Percentiles rank a stretch among this genome's conserved stretches.
phyloP scores from a whole-genome alignment of 768 basidiomycete species.

The Boletus reticuloceps region DNA sequence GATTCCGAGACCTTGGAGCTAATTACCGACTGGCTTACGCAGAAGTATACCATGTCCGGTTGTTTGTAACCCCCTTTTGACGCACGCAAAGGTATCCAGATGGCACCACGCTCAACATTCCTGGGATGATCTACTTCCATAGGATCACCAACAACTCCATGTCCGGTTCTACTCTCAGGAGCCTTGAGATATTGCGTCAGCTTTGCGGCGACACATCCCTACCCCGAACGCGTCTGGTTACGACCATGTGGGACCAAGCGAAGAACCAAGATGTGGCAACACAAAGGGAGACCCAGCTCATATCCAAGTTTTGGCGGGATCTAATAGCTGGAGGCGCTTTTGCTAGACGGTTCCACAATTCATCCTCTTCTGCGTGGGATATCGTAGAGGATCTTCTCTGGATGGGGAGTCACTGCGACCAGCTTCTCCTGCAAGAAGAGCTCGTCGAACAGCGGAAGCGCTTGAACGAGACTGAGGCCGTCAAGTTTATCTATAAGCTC shows the following conservation, averaged over 20 bases:
- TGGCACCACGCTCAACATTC: constrained; percentile 5
- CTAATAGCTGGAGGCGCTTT: constrained; percentile 4
- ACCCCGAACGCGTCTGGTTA: constrained; percentile 33
- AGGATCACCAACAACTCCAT: constrained; percentile 36
- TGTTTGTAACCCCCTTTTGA: neutral
- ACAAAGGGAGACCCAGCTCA: constrained; percentile 25
- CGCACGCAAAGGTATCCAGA: constrained; percentile 8
- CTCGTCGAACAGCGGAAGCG: constrained; percentile 7
- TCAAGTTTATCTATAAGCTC: constrained; percentile 12
- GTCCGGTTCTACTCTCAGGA: constrained; percentile 27
- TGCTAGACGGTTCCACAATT: constrained; percentile 1
- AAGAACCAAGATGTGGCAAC: constrained; percentile 7
- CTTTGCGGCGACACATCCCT: constrained; percentile 35
- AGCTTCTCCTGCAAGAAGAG: constrained; percentile 21
- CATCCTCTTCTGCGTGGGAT: neutral
- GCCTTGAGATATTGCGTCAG: constrained; percentile 33
- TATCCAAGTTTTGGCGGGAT: constrained; percentile 21
- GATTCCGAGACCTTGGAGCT: constrained; percentile 9
- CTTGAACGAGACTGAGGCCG: constrained; percentile 25
- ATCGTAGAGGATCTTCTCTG: neutral
- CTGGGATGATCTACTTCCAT: constrained; percentile 35
- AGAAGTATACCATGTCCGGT: constrained; percentile 7
- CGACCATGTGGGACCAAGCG: constrained; percentile 37
- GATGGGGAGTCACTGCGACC: neutral
- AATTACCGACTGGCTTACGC: constrained; percentile 16